Percentiles rank a stretch among this genome's conserved stretches.
Conservation (phyloP, 2,329 filamentous ascomycete genomes). For the Aspergillus sergii region DNA sequence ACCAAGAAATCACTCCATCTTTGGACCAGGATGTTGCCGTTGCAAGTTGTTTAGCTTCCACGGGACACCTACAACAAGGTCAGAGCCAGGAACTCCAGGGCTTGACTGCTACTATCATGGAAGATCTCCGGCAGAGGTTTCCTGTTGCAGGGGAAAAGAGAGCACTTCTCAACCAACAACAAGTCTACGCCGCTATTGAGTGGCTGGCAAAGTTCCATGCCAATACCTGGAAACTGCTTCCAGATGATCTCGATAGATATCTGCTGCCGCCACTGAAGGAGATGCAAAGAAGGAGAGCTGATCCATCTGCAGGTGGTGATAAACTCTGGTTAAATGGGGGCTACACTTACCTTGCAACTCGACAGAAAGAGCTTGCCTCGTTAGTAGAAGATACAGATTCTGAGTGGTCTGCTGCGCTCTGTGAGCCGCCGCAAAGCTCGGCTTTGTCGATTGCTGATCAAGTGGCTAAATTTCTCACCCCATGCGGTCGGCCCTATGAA, state of each 20-base stretch:
- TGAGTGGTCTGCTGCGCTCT: conserved; percentile 60
- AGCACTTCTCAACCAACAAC: conserved; percentile 47
- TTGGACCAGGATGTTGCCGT: conserved; percentile 51
- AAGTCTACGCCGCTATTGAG: conserved; percentile 58
- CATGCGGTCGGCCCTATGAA: conserved; percentile 49
- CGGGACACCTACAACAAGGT: conserved; percentile 24
- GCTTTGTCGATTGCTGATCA: conserved; percentile 50
- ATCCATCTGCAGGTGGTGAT: conserved; percentile 7
- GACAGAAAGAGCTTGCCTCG: conserved; percentile 57
- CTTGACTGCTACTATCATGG: conserved; percentile 59
- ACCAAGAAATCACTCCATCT: conserved; percentile 56
- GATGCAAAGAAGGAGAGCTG: conserved; percentile 30
- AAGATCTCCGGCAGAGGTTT: conserved; percentile 57
- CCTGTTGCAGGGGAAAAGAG: conserved; percentile 53
- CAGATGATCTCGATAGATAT: conserved; percentile 29
- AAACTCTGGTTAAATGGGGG: conserved; percentile 66
- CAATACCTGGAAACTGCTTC: conserved; percentile 49
- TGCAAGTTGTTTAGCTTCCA: conserved; percentile 55
- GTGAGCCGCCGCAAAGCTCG: conserved; percentile 31
- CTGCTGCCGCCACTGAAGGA: conserved; percentile 60
- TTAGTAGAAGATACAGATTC: conserved; percentile 52
- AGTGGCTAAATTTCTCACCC: conserved; percentile 54
- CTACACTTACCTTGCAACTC: conserved; percentile 69
- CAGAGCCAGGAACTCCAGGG: conserved; percentile 25
- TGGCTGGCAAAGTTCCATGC: conserved; percentile 67